Base-by-base conservation (phyloP, 140 eudicot species). In the Cichorium intybus region DNA sequence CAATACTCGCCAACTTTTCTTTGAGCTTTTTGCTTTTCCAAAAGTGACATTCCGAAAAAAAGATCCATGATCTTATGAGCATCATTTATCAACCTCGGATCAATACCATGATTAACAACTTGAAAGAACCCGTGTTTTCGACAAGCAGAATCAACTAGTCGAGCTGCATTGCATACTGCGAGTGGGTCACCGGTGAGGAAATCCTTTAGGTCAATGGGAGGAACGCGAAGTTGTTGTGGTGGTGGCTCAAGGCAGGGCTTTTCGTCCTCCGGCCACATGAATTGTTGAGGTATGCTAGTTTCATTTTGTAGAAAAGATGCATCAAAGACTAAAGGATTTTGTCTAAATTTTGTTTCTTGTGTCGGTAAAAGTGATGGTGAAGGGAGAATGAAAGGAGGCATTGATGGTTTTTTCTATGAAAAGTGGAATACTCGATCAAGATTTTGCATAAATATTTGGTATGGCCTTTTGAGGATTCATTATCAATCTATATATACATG, bases 231-330 rank as follows among this genome's bases (percentile, higher is more conserved):
- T 16, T 35, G 39, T 4, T 60, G 56, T 4, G 85, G 83, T 41
- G 83, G 85, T 29, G 71, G 70, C 21, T 75, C 57, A 3, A 21
- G 60, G 74, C 66, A 49, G 4, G 96, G 94, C 62, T 61, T 80
- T 41, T 88, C 96, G 14, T 78, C 52, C 17, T 82, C 84, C 10
- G 96, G 96, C 96, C 96, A 88, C 31, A 88, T 69, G 81, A 85
- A 88, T 60, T 85, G 85, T 16, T 66, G 63, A 8, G 96, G 96
- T 43, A 88, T 82, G 75, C 43, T 63, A 45, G 74, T 6, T 27
- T 77, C 76, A 63, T 79, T 64, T 59, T 85, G 80, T 24, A 82
- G 76, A 60, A 73, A 15, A 3, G 85, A 64, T 61, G 96, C 75
- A 69, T 82, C 81, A 22, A 82, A 87, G 18, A 72, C 57, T 10